A percentile compares a stretch with the other conserved stretches of the same genome.
Evolutionary conservation across 257 asterid genomes (phyloP).

Genomic region (Fraxinus excelsior): DNA sequence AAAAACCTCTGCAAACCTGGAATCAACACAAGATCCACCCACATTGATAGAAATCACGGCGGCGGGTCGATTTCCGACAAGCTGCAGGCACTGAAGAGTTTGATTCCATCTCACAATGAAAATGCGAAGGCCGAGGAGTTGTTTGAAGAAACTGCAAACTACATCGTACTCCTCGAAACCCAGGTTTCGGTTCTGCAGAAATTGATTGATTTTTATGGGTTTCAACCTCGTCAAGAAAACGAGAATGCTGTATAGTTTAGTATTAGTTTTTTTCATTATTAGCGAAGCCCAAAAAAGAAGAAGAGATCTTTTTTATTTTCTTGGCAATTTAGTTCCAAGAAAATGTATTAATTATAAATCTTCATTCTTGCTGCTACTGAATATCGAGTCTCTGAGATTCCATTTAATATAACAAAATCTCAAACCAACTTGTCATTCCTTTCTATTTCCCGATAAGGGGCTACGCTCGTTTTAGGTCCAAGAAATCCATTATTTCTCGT

Average conservation of each 20-base stretch:
- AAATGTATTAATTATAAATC: background rate
- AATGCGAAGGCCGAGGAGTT: constrained; percentile 48
- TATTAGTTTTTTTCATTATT: constrained; percentile 1
- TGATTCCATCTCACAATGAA: constrained; percentile 41
- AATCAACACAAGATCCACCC: constrained; percentile 13
- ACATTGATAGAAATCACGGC: background rate
- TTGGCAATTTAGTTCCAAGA: background rate
- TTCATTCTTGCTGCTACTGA: no score
- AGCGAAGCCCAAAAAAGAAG: constrained; percentile 2
- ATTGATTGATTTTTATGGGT: constrained; percentile 49
- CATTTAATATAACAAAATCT: no score
- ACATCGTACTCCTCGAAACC: constrained; percentile 54
- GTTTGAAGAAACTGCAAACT: constrained; percentile 61
- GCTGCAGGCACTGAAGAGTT: constrained; percentile 57
- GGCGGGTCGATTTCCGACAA: constrained; percentile 44
- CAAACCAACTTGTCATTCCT: no score
- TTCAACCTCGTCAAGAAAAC: constrained; percentile 28
- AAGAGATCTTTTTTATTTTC: background rate
- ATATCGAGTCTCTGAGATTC: no score
- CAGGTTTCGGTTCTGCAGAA: constrained; percentile 64
- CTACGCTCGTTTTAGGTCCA: no score
- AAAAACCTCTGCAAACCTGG: constrained; percentile 37
- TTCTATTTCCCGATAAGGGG: no score
- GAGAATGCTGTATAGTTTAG: constrained; percentile 35
- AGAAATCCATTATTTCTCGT: no score